Evolutionary conservation across 2,329 filamentous ascomycete species (phyloP), one percentile per base, ranked within the genome.

Genomic region (Hymenoscyphus occultus): DNA sequence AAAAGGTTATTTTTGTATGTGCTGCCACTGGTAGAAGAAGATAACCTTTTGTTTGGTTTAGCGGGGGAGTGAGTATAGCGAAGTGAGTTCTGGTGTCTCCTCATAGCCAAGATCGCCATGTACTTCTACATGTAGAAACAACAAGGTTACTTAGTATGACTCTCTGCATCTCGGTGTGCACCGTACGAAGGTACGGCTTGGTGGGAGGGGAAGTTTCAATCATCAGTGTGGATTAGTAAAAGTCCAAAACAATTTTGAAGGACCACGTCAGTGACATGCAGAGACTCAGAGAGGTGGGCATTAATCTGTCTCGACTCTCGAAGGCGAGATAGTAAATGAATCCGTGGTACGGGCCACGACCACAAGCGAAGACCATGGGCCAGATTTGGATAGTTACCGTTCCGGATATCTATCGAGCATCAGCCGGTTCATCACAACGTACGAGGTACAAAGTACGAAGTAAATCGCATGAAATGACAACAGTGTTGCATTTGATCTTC

Each of bases 141-240:
- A 22, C 39, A 59, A 40, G 32, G 32, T 19, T 45, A n/a, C n/a
- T n/a, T n/a, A n/a, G n/a, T n/a, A 40, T 40, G 42, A 28, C 42
- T 40, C 22, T 42, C 28, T 39, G 40, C 19, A 10, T 31, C 28
- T 48, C 58, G 39, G 39, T 40, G 22, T 16, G 28, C 35, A n/a
- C 58, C 58, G 39, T 32, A 31, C 35, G 6, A 35, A 10, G 28
- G 28, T 28, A 28, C 28, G 28, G 28, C 28, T 35, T 35, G 35
- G 35, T 10, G 5, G 9, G 57, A 42, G n/a, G 56, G 45, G 59
- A 62, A 61, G 67, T 69, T 68, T 69, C 67, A 51, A 60, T 62
- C 35, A 60, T 62, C 35, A 35, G 35, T 6, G 35, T 35, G 35
- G 35, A 2, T 35, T 35, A 6, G 35, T 35, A 35, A 10, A 10